These are phyloP conservation scores for Copromyces sp. DNA, from an alignment of 495 filamentous ascomycete genomes.

Conservation along the genomic window DNA sequence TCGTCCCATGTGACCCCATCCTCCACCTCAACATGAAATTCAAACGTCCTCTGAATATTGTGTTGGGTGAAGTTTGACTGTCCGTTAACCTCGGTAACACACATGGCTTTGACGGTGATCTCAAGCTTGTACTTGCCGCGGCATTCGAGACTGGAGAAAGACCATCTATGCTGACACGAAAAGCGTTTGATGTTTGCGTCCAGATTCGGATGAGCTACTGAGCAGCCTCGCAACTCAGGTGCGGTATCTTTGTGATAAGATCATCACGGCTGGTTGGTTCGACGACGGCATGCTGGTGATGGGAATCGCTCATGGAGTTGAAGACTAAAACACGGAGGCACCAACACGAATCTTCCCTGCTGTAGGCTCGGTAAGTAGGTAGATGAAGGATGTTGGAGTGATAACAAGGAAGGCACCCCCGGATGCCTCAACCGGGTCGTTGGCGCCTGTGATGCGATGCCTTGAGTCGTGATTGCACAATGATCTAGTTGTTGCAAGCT, in stretches of 20 bases:
- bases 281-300: neutral
- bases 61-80: no score
- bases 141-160: no score
- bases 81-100: no score
- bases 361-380: no score
- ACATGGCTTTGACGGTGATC: no score
- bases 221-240: neutral
- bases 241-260: neutral
- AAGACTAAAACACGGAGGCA: neutral
- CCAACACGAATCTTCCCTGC: neutral
- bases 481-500: neutral
- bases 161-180: no score
- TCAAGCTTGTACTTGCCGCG: no score
- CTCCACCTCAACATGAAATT: no score
- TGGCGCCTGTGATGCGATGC: neutral
- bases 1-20: no score
- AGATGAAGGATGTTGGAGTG: no score
- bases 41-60: no score
- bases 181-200: neutral
- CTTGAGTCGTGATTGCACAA: neutral
- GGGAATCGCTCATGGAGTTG: neutral
- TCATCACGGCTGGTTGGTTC: neutral
- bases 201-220: neutral
- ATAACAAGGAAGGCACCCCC: no score
- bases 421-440: neutral